Conservation (phyloP, 768 basidiomycete genomes). For the Russula lepida region DNA sequence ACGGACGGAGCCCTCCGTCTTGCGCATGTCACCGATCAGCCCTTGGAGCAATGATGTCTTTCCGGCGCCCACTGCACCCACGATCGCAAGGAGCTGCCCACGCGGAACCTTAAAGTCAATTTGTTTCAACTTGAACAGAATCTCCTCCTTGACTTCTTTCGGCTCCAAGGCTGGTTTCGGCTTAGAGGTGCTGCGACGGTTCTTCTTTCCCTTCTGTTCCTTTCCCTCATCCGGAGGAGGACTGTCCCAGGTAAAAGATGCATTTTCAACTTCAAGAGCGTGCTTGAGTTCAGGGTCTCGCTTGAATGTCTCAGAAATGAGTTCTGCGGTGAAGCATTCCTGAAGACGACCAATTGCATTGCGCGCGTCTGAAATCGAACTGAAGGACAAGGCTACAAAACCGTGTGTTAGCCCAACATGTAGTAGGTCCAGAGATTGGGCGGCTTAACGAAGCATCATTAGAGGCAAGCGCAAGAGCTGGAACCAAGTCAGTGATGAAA, state of each 20-base stretch:
- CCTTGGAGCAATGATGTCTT: constrained; percentile 67
- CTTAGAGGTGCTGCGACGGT: constrained; percentile 1
- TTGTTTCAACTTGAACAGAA: constrained; percentile 55
- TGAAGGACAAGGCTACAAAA: constrained; percentile 53
- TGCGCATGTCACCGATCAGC: constrained; percentile 77
- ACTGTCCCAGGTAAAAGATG: constrained; percentile 82
- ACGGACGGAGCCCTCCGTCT: constrained; percentile 51
- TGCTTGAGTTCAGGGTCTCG: constrained; percentile 47
- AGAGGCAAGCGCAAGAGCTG: constrained; percentile 74
- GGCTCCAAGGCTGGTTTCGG: constrained; percentile 14
- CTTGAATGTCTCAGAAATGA: constrained; percentile 47
- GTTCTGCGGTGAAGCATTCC: constrained; percentile 79
- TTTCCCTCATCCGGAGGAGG: constrained; percentile 44
- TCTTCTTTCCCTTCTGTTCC: constrained; percentile 19
- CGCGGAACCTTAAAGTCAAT: constrained; percentile 61
- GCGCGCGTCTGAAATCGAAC: constrained; percentile 74
- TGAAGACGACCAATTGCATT: constrained; percentile 73
- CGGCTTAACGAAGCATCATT: constrained; percentile 50
- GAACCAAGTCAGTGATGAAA: constrained; percentile 81
- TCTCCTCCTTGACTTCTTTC: constrained; percentile 30
- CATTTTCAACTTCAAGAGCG: constrained; percentile 61
- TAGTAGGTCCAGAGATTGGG: background rate
- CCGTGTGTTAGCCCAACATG: background rate
- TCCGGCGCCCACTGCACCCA: constrained; percentile 66
- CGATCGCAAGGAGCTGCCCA: constrained; percentile 76